These are phyloP conservation scores for Rutstroemia sp. DNA, from an alignment of 2,329 filamentous ascomycete genomes.

Conservation along the genomic window DNA sequence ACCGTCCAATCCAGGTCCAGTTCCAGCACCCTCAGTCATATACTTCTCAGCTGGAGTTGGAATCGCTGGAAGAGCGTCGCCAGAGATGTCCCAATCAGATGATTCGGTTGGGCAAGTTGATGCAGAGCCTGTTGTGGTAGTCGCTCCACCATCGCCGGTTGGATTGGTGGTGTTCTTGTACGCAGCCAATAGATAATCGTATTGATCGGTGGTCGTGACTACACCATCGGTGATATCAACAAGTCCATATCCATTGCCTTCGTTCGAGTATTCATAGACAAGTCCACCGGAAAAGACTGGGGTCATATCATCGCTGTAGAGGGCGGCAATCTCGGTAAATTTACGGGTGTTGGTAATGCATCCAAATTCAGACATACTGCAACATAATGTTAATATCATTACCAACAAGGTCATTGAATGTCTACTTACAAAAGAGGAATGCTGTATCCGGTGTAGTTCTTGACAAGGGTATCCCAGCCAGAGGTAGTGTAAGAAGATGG, in stretches of 20 bases:
- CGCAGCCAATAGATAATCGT: slow-evolving; percentile 39
- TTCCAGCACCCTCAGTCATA: slow-evolving; percentile 43
- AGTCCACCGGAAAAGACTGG: slow-evolving; percentile 88
- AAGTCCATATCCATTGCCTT: slow-evolving; percentile 66
- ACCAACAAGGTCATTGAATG: neutral
- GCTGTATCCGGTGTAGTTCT: slow-evolving; percentile 60
- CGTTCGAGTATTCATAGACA: slow-evolving; percentile 88
- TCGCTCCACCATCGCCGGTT: slow-evolving; percentile 44
- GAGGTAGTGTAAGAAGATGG: slow-evolving; percentile 50
- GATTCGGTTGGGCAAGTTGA: slow-evolving; percentile 39
- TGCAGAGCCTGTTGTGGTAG: slow-evolving; percentile 23
- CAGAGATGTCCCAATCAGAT: slow-evolving; percentile 40
- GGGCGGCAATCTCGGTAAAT: slow-evolving; percentile 70
- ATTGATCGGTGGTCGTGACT: slow-evolving; percentile 39
- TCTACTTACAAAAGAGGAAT: slow-evolving; percentile 46
- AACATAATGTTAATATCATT: neutral
- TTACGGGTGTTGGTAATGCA: slow-evolving; percentile 75
- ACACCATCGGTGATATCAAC: slow-evolving; percentile 28
- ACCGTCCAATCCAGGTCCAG: slow-evolving; percentile 34
- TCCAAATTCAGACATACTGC: slow-evolving; percentile 74
- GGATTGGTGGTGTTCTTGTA: slow-evolving; percentile 39
- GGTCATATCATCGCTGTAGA: slow-evolving; percentile 82
- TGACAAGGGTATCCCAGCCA: slow-evolving; percentile 62
- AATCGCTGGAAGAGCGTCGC: slow-evolving; percentile 39
- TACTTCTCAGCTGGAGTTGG: slow-evolving; percentile 36